Percentiles rank a stretch among this genome's conserved stretches.
phyloP scores from a whole-genome alignment of 495 filamentous ascomycete species.

The Echria macrotheca region DNA sequence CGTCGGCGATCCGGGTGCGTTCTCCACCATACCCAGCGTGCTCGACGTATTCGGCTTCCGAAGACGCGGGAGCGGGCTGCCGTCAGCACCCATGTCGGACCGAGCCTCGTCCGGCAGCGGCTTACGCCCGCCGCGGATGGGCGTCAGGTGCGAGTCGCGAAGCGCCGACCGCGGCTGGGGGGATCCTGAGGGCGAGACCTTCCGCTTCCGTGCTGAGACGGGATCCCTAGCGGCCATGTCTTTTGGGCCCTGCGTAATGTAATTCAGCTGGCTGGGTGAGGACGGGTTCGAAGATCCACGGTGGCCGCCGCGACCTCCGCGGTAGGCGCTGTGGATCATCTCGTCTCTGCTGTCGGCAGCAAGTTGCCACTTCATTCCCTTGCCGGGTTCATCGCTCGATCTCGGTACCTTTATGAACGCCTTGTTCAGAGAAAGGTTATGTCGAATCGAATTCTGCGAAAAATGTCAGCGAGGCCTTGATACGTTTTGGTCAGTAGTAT shows the following conservation, averaged over 20 bases:
- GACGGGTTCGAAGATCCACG: constrained; percentile 52
- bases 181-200: constrained; percentile 45
- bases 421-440: constrained; percentile 92
- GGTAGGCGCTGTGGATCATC: constrained; percentile 45
- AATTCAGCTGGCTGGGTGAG: constrained; percentile 49
- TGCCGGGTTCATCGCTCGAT: constrained; percentile 89
- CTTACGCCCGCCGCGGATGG: constrained; percentile 56
- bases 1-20: constrained; percentile 59
- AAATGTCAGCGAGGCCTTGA: constrained; percentile 17
- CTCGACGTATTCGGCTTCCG: constrained; percentile 40
- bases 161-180: constrained; percentile 43
- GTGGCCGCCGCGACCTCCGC: constrained; percentile 51
- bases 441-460: constrained; percentile 83
- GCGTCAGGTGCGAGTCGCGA: constrained; percentile 46
- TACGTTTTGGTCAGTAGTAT: background rate
- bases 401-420: constrained; percentile 87
- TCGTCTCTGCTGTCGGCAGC: constrained; percentile 74
- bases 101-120: constrained; percentile 40
- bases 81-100: constrained; percentile 34
- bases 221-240: constrained; percentile 42
- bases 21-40: constrained; percentile 54
- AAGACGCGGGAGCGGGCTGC: constrained; percentile 48
- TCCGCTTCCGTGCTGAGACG: constrained; percentile 40
- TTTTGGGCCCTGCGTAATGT: constrained; percentile 42
- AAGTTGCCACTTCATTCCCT: constrained; percentile 98